Evolutionary conservation across 2,329 filamentous ascomycete species (phyloP), one percentile per base, ranked within the genome.

Genomic region (Shiraia bambusicola): DNA sequence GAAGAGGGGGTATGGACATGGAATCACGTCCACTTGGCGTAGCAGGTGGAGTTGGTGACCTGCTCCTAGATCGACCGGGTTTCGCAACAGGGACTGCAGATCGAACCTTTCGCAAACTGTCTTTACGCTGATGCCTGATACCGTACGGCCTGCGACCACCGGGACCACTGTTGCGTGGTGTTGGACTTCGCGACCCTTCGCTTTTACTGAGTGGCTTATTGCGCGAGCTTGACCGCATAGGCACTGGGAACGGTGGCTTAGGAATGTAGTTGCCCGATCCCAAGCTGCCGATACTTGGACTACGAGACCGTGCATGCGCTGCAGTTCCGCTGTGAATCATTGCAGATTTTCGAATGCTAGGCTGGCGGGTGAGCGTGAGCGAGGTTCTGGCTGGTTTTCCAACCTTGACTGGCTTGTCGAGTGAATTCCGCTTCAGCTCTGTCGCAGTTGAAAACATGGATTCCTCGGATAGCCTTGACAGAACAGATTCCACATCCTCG

Each of bases 181-280:
- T 89, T 1, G 90, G 90, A 62, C 88, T 95, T 49, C 82, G 79
- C 28, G 83, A 84, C 3, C 87, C 87, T 49, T 95, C 89, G 63
- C 87, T 90, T 36, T 79, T 74, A 52, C 79, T 84, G 45, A 83
- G 69, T 1, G 82, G 80, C 15, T 84, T 78, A 58, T 86, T 84
- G 45, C 90, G 82, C 5, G 91, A 98, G 69, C 92, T 97, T 22
- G 88, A 87, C 42, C 93, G 79, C 3, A 84, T 85, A 0, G 93
- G 93, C 6, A 98, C 95, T 0, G 93, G 91, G 73, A 95, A 96
- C 0, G 93, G 93, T 19, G 93, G 91, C 37, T 70, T 66, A 12
- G 67, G 59, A 16, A 59, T 50, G 45, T 67, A 67, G 37, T 67
- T 70, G 26, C 66, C 69, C 9, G 66, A 66, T 10, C 52, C 74